Conservation (phyloP, 768 basidiomycete genomes). For the Russula earlei region DNA sequence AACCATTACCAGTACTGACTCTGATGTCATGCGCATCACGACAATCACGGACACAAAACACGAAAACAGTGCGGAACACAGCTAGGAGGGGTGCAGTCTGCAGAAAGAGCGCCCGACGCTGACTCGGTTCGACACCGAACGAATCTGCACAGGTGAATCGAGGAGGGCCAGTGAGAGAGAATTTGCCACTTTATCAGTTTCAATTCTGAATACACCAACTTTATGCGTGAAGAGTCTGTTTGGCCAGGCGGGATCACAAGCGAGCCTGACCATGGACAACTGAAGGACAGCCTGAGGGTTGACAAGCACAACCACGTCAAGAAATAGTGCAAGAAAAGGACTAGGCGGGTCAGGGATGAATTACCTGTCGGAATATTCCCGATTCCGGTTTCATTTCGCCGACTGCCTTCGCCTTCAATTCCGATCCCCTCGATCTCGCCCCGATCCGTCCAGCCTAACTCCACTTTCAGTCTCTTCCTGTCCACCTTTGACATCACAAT, state of each 20-base stretch:
- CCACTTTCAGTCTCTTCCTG: too few species aligned
- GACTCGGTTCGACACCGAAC: slow-evolving; percentile 82
- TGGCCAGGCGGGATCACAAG: slow-evolving; percentile 63
- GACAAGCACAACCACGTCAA: too few species aligned
- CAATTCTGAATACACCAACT: background rate
- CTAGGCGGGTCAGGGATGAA: too few species aligned
- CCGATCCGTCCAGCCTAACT: too few species aligned
- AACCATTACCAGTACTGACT: background rate
- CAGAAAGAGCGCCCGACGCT: slow-evolving; percentile 82
- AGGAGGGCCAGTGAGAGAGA: slow-evolving; percentile 69
- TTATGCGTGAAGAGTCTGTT: slow-evolving; percentile 46
- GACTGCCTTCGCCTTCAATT: too few species aligned
- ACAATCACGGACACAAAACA: background rate
- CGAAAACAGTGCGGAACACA: slow-evolving; percentile 40
- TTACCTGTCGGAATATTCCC: too few species aligned
- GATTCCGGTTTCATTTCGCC: too few species aligned
- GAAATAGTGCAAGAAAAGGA: too few species aligned
- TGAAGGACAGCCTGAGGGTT: slow-evolving; percentile 58
- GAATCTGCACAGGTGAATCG: slow-evolving; percentile 80
- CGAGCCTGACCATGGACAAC: slow-evolving; percentile 46
- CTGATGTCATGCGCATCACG: background rate
- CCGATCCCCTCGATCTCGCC: too few species aligned
- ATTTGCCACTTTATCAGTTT: background rate
- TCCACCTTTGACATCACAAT: too few species aligned
- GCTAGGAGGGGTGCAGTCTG: slow-evolving; percentile 60